These are phyloP conservation scores for Thalassiosira oceanica DNA, from an alignment of 352 stramenopile genomes.

Conservation along the genomic window DNA sequence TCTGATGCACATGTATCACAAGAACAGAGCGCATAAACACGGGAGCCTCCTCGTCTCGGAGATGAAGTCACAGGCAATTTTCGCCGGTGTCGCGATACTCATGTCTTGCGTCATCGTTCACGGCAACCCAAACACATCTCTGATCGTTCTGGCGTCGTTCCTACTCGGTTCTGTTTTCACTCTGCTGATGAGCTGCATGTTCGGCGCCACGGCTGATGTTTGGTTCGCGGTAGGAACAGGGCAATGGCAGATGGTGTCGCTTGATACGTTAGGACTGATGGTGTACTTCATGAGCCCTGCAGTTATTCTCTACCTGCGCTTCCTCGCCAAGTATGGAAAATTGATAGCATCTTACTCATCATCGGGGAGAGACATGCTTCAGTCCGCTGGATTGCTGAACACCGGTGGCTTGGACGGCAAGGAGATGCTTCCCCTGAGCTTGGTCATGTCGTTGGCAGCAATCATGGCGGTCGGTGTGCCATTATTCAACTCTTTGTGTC, in stretches of 20 bases:
- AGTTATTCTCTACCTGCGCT: slow-evolving; percentile 21
- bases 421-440: slow-evolving; percentile 10
- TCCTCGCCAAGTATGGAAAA: slow-evolving; percentile 33
- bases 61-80: slow-evolving; percentile 37
- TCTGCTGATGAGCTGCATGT: slow-evolving; percentile 11
- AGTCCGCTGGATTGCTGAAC: not conserved
- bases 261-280: slow-evolving; percentile 36
- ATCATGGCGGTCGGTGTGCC: slow-evolving; percentile 29
- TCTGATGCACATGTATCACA: slow-evolving; percentile 20
- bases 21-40: slow-evolving; percentile 36
- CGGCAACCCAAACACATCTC: not conserved
- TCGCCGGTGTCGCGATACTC: slow-evolving; percentile 12
- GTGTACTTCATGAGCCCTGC: slow-evolving; percentile 36
- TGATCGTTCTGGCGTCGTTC: slow-evolving; percentile 11
- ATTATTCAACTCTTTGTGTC: slow-evolving; percentile 36
- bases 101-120: slow-evolving; percentile 8
- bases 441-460: slow-evolving; percentile 15
- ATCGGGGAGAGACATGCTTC: not conserved
- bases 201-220: slow-evolving; percentile 24
- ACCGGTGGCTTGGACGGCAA: too few relatives aligned
- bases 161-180: slow-evolving; percentile 19
- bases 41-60: slow-evolving; percentile 22
- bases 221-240: slow-evolving; percentile 46
- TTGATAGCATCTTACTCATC: not conserved
- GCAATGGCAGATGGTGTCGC: slow-evolving; percentile 48